These are phyloP conservation scores for Hyaloperonospora brassicae DNA, from an alignment of 352 stramenopile species.

Conservation along the genomic window DNA sequence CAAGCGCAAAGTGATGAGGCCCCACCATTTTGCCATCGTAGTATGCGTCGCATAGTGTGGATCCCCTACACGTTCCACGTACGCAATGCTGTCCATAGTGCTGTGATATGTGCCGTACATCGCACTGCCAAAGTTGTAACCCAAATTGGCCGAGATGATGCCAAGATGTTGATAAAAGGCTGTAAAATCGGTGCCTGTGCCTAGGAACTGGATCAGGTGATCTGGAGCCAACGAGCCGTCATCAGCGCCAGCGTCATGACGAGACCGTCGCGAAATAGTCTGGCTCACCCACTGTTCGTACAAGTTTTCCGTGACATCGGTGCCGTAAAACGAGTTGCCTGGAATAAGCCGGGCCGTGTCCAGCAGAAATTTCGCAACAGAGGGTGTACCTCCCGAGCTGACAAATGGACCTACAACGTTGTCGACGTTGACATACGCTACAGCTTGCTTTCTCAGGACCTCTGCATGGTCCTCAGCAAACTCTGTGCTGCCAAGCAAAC, in stretches of 20 bases:
- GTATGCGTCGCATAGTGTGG: conserved; percentile 51
- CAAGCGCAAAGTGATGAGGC: conserved; percentile 47
- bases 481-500: conserved; percentile 62
- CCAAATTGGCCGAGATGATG: conserved; percentile 55
- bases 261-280: conserved; percentile 14
- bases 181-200: conserved; percentile 66
- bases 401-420: conserved; percentile 48
- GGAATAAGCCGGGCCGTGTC: conserved; percentile 47
- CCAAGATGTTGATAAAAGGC: conserved; percentile 83
- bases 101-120: conserved; percentile 79
- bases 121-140: conserved; percentile 15
- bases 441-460: conserved; percentile 39
- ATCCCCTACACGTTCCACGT: conserved; percentile 49
- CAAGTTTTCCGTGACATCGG: conserved; percentile 21
- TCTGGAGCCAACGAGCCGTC: conserved; percentile 37
- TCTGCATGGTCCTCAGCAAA: conserved; percentile 52
- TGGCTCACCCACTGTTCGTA: conserved; percentile 39
- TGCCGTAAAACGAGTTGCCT: conserved; percentile 27
- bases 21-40: conserved; percentile 50
- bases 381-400: conserved; percentile 40
- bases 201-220: conserved; percentile 49
- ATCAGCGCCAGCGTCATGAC: conserved; percentile 3
- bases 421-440: conserved; percentile 83
- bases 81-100: conserved; percentile 79
- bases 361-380: conserved; percentile 48